phyloP scores from a whole-genome alignment of 495 filamentous ascomycete species.

The Hyaloscypha bicolor region DNA sequence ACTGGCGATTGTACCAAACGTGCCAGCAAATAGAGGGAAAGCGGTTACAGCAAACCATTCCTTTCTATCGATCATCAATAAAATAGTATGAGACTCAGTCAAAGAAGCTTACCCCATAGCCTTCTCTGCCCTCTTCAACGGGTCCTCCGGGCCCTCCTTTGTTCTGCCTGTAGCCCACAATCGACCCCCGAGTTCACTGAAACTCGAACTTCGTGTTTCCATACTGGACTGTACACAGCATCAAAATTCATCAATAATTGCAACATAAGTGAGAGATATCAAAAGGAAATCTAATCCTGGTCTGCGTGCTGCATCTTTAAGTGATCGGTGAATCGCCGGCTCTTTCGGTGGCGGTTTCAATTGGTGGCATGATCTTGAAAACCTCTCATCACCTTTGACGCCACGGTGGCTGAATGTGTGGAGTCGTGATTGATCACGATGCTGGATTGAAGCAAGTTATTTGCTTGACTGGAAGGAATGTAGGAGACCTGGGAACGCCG shows the following conservation, averaged over 20 bases:
- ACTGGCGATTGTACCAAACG: constrained; percentile 76
- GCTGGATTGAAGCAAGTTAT: too few relatives aligned
- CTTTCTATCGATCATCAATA: background rate
- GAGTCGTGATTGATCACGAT: too few relatives aligned
- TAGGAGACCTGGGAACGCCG: background rate
- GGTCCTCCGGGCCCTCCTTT: constrained; percentile 1
- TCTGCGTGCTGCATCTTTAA: background rate
- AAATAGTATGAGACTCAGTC: background rate
- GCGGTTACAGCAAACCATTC: constrained; percentile 48
- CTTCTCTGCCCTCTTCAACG: constrained; percentile 6
- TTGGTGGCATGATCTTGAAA: background rate
- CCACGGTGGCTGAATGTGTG: background rate
- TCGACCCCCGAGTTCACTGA: background rate
- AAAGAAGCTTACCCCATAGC: constrained; percentile 7
- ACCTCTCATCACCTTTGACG: background rate
- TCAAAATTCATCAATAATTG: background rate
- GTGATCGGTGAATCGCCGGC: background rate
- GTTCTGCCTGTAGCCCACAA: constrained; percentile 9
- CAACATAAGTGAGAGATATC: background rate
- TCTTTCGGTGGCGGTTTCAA: background rate
- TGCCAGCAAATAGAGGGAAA: constrained; percentile 79
- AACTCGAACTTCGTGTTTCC: background rate
- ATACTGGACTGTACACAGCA: background rate
- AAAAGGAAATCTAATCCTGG: background rate
- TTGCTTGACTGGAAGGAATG: background rate